phyloP scores from a whole-genome alignment of 2,329 filamentous ascomycete species.

The Teratosphaeria destructans region DNA sequence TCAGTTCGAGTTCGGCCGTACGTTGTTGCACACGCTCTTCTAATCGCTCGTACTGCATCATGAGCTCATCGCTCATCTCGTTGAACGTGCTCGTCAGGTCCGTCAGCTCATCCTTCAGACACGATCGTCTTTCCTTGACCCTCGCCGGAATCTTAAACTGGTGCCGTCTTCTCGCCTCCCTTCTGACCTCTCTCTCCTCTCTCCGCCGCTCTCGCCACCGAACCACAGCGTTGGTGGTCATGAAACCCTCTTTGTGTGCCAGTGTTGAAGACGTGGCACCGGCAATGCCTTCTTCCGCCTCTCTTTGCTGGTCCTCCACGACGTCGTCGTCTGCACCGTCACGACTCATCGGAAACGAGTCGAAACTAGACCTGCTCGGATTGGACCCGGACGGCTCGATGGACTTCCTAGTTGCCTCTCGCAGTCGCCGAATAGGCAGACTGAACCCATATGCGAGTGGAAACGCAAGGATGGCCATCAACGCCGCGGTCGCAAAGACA shows the following conservation, averaged over 20 bases:
- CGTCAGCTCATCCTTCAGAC: conserved; percentile 73
- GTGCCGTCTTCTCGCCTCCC: conserved; percentile 33
- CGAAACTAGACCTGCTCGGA: conserved; percentile 29
- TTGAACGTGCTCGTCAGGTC: conserved; percentile 81
- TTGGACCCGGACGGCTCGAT: conserved; percentile 54
- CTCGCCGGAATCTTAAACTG: conserved; percentile 77
- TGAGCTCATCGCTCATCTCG: conserved; percentile 83
- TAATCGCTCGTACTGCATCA: conserved; percentile 73
- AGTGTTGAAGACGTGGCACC: conserved; percentile 10
- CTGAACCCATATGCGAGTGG: conserved; percentile 76
- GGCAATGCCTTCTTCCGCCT: conserved; percentile 6
- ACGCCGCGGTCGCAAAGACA: conserved; percentile 67
- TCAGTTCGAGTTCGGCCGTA: conserved; percentile 75
- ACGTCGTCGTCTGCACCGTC: conserved; percentile 30
- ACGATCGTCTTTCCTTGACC: conserved; percentile 64
- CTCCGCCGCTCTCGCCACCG: conserved; percentile 17
- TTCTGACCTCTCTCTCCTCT: conserved; percentile 23
- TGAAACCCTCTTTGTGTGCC: conserved; percentile 37
- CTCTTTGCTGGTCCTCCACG: conserved; percentile 27
- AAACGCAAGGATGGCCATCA: conserved; percentile 60
- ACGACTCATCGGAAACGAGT: conserved; percentile 16
- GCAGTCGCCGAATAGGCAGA: conserved; percentile 65
- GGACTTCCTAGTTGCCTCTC: conserved; percentile 63
- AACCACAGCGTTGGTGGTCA: conserved; percentile 22
- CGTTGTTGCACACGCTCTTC: conserved; percentile 77